A percentile compares a stretch with the other conserved stretches of the same genome.
phyloP scores from a whole-genome alignment of 2,329 filamentous ascomycete genomes.

The Curvularia sp. region DNA sequence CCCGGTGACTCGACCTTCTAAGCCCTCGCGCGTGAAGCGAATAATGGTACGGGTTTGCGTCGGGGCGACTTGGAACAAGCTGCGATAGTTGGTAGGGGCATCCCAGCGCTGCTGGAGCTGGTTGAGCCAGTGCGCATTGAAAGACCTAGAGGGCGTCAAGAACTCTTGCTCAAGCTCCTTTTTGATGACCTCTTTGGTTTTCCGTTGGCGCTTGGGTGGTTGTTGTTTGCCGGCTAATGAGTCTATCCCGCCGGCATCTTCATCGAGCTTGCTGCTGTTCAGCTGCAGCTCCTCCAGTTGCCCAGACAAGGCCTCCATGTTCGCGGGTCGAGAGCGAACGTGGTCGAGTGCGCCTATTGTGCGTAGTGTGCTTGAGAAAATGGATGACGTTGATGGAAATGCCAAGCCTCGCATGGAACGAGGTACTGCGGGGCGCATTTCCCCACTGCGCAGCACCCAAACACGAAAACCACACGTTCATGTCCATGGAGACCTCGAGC shows the following conservation, averaged over 20 bases:
- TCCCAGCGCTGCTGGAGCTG: constrained; percentile 91
- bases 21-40: constrained; percentile 86
- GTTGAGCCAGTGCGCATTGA: constrained; percentile 87
- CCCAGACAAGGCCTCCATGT: constrained; percentile 54
- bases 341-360: constrained; percentile 17
- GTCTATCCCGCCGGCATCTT: constrained; percentile 60
- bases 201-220: constrained; percentile 61
- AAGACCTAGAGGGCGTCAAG: constrained; percentile 77
- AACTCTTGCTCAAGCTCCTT: constrained; percentile 76
- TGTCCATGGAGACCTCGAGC: neutral
- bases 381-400: constrained; percentile 31
- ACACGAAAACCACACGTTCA: constrained; percentile 4
- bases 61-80: constrained; percentile 84
- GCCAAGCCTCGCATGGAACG: constrained; percentile 22
- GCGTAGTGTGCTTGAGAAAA: constrained; percentile 24
- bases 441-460: constrained; percentile 5
- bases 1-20: constrained; percentile 90
- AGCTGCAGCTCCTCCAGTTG: constrained; percentile 63
- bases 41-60: constrained; percentile 96
- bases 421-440: constrained; percentile 23
- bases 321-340: constrained; percentile 14
- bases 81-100: constrained; percentile 76
- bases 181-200: constrained; percentile 69
- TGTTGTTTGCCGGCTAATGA: constrained; percentile 63
- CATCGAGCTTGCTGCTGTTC: constrained; percentile 31